These are phyloP conservation scores for Diatrype stigma DNA, from an alignment of 2,329 filamentous ascomycete genomes.

Conservation along the genomic window DNA sequence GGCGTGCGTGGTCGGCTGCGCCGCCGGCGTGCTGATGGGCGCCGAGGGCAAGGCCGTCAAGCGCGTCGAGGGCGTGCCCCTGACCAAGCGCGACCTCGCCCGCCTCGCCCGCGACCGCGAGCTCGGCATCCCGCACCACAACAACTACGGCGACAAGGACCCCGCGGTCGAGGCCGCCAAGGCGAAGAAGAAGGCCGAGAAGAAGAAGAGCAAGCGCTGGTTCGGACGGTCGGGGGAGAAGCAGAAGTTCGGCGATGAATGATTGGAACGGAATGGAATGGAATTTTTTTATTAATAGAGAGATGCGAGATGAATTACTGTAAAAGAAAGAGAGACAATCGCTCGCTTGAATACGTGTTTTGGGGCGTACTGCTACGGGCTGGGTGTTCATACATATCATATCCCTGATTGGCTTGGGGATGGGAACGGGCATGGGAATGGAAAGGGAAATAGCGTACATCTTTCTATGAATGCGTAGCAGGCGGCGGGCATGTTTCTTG, in stretches of 20 bases:
- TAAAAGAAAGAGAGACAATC: no score
- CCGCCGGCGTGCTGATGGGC: slow-evolving; percentile 67
- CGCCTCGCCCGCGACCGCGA: slow-evolving; percentile 49
- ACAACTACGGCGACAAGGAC: slow-evolving; percentile 50
- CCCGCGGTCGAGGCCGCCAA: slow-evolving; percentile 39
- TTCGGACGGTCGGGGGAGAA: slow-evolving; percentile 14
- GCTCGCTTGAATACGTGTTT: no score
- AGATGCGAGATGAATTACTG: no score
- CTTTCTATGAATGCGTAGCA: neutral
- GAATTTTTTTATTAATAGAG: no score
- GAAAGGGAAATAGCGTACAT: neutral
- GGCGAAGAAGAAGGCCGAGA: slow-evolving; percentile 29
- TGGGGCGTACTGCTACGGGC: no score
- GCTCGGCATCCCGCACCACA: slow-evolving; percentile 54
- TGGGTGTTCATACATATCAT: no score
- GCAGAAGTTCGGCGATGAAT: slow-evolving; percentile 3
- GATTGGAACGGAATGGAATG: neutral
- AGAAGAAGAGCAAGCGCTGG: slow-evolving; percentile 12
- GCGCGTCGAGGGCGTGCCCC: slow-evolving; percentile 63
- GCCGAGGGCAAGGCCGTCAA: slow-evolving; percentile 70
- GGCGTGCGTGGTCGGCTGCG: slow-evolving; percentile 64
- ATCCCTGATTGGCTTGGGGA: no score
- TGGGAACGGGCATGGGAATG: neutral
- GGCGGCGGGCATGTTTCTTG: neutral
- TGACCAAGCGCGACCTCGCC: slow-evolving; percentile 52